These are phyloP conservation scores for Agrostemma githago DNA, from an alignment of 148 eudicot genomes.

Conservation along the genomic window DNA sequence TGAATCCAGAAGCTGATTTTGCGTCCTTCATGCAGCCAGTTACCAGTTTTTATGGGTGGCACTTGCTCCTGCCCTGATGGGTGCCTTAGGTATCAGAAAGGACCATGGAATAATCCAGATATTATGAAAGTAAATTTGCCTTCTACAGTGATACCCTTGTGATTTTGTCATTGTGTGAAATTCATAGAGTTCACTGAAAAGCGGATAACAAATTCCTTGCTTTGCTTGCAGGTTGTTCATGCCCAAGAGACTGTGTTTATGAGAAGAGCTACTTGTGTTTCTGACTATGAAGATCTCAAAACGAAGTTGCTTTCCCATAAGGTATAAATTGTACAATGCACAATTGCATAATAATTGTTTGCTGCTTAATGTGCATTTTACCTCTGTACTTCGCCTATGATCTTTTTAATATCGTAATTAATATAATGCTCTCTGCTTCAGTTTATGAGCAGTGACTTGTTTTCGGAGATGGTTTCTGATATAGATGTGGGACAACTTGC, in stretches of 20 bases:
- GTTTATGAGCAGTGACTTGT: constrained; percentile 38
- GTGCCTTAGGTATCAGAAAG: constrained; percentile 80
- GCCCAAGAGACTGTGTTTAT: constrained; percentile 47
- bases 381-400: not conserved
- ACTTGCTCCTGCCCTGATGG: constrained; percentile 83
- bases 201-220: not conserved
- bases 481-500: constrained; percentile 25
- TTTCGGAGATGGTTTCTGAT: constrained; percentile 33
- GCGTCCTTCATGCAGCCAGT: constrained; percentile 52
- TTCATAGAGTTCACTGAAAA: not conserved
- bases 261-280: constrained; percentile 49
- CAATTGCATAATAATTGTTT: not conserved
- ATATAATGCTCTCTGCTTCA: constrained; percentile 20
- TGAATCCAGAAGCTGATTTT: constrained; percentile 18
- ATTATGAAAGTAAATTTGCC: constrained; percentile 67
- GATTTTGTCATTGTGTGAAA: not conserved
- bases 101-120: constrained; percentile 92
- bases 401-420: not conserved
- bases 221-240: constrained; percentile 58
- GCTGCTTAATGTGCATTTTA: not conserved
- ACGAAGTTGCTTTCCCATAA: constrained; percentile 44
- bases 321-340: constrained; percentile 58
- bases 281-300: constrained; percentile 62
- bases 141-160: not conserved
- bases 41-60: constrained; percentile 94